These are phyloP conservation scores for Panellus pusillus DNA, from an alignment of 768 basidiomycete species.

Conservation along the genomic window DNA sequence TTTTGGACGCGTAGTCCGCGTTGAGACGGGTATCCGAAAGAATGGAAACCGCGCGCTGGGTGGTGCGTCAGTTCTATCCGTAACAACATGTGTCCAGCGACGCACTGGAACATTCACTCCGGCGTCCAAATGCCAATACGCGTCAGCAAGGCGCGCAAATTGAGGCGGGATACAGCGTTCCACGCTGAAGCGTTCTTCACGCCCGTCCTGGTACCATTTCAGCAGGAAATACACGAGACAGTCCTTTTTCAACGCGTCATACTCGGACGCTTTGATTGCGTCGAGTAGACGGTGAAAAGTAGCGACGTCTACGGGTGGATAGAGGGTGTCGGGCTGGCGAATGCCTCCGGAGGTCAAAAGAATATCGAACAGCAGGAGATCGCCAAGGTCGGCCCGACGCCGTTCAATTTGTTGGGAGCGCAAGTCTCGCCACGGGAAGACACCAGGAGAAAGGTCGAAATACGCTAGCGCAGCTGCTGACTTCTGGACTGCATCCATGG, in stretches of 20 bases:
- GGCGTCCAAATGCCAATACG: slow-evolving; percentile 81
- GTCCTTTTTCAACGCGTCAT: slow-evolving; percentile 78
- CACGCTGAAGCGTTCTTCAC: slow-evolving; percentile 51
- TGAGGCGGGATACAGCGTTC: slow-evolving; percentile 71
- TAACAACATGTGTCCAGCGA: slow-evolving; percentile 18
- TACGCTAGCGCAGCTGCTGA: slow-evolving; percentile 26
- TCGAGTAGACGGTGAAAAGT: slow-evolving; percentile 58
- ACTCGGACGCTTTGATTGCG: slow-evolving; percentile 59
- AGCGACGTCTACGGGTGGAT: slow-evolving; percentile 62
- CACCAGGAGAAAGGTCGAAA: slow-evolving; percentile 53
- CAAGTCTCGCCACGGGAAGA: slow-evolving; percentile 61
- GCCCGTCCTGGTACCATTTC: slow-evolving; percentile 72
- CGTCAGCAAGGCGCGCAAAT: slow-evolving; percentile 73
- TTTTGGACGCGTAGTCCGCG: slow-evolving; percentile 76
- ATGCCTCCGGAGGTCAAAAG: slow-evolving; percentile 67
- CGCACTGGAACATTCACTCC: slow-evolving; percentile 65
- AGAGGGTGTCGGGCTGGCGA: slow-evolving; percentile 56
- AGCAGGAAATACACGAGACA: slow-evolving; percentile 79
- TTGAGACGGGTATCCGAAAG: slow-evolving; percentile 76
- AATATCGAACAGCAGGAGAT: slow-evolving; percentile 72
- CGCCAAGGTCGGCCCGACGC: slow-evolving; percentile 60
- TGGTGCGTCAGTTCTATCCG: slow-evolving; percentile 1
- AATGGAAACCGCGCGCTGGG: slow-evolving; percentile 66
- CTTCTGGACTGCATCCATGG: slow-evolving; percentile 1
- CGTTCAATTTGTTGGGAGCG: slow-evolving; percentile 58